These are phyloP conservation scores for Grigorovia transvaalensis DNA, from an alignment of 805 yeast species.

Conservation along the genomic window DNA sequence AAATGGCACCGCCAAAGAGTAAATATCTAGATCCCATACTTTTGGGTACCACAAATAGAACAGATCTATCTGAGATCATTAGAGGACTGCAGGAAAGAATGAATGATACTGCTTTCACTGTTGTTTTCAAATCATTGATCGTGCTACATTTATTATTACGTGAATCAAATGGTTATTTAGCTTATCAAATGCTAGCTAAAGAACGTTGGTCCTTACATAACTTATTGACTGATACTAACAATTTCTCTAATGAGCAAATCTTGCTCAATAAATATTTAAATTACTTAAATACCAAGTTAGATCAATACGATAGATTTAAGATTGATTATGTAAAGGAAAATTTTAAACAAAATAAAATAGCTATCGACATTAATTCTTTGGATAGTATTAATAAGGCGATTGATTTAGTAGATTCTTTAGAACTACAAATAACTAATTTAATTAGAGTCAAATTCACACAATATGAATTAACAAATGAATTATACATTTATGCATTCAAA, in stretches of 20 bases:
- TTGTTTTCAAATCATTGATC: constrained; percentile 75
- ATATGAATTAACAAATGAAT: constrained; percentile 73
- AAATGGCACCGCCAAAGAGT: constrained; percentile 95
- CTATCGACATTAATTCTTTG: constrained; percentile 36
- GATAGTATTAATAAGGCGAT: constrained; percentile 63
- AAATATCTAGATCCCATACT: constrained; percentile 92
- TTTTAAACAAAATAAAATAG: constrained; percentile 36
- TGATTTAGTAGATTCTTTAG: constrained; percentile 72
- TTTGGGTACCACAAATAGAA: constrained; percentile 31
- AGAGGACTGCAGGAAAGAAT: constrained; percentile 50
- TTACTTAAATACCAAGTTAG: constrained; percentile 58
- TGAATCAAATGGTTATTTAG: background rate
- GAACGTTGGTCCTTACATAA: background rate
- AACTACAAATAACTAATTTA: constrained; percentile 66
- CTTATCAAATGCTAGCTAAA: background rate
- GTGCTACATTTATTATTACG: constrained; percentile 85
- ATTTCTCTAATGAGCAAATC: background rate
- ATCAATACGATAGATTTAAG: constrained; percentile 52
- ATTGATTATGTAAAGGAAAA: constrained; percentile 75
- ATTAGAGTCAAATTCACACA: constrained; percentile 68
- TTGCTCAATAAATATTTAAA: constrained; percentile 54
- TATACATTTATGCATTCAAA: constrained; percentile 73
- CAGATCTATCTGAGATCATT: constrained; percentile 59
- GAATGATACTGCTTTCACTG: constrained; percentile 80
- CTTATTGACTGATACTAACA: background rate